Percentiles rank a stretch among this genome's conserved stretches.
Evolutionary conservation across 2,329 filamentous ascomycete species (phyloP).

Genomic region (Ophiostoma sp.): DNA sequence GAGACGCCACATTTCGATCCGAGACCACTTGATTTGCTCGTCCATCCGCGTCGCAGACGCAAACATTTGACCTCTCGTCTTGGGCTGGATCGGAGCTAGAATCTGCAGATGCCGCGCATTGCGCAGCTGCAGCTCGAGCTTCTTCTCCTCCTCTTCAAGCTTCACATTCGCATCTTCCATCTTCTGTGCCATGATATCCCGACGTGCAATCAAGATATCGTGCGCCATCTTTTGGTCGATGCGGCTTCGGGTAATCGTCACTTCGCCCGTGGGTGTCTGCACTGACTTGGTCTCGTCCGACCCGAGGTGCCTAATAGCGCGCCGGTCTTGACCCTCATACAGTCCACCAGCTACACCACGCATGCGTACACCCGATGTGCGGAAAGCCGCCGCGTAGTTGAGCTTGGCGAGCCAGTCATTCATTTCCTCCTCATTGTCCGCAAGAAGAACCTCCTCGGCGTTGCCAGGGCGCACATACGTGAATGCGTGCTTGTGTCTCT

Average conservation of each 20-base stretch:
- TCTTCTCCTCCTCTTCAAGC: constrained; percentile 64
- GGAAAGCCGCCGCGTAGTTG: constrained; percentile 93
- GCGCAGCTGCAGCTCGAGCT: constrained; percentile 74
- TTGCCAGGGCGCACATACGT: constrained; percentile 82
- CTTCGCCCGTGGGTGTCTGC: constrained; percentile 66
- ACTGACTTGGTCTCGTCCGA: constrained; percentile 54
- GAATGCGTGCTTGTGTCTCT: constrained; percentile 93
- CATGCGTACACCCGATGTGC: constrained; percentile 85
- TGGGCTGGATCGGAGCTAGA: constrained; percentile 83
- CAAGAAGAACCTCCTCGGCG: constrained; percentile 83
- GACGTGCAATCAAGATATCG: constrained; percentile 76
- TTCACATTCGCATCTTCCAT: constrained; percentile 79
- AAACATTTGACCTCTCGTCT: constrained; percentile 81
- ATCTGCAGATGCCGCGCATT: constrained; percentile 89
- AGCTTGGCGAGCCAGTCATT: constrained; percentile 96
- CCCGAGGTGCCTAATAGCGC: constrained; percentile 67
- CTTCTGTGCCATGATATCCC: constrained; percentile 75
- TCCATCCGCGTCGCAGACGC: constrained; percentile 77
- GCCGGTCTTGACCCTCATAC: constrained; percentile 74
- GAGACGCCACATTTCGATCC: constrained; percentile 87
- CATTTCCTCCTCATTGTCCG: constrained; percentile 84
- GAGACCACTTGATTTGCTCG: constrained; percentile 87
- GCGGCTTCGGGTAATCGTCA: constrained; percentile 65
- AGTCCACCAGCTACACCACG: constrained; percentile 77
- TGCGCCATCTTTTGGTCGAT: constrained; percentile 78